Percentiles rank a stretch among this genome's conserved stretches.
phyloP scores from a whole-genome alignment of 805 yeast species.

The Kodamaea lidongshanica region DNA sequence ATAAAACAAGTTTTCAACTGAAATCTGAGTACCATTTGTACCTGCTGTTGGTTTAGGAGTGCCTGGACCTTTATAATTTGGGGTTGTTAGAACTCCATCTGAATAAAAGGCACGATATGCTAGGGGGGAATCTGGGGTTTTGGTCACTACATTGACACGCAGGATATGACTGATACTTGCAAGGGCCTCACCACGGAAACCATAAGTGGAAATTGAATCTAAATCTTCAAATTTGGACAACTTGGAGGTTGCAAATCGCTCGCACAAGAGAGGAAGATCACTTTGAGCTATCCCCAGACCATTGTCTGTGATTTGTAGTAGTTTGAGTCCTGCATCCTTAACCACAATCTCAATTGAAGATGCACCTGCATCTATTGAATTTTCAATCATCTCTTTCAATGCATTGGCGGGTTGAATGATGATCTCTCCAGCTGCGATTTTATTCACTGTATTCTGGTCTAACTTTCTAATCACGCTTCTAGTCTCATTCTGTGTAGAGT shows the following conservation, averaged over 20 bases:
- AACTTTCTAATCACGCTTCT: slow-evolving; percentile 32
- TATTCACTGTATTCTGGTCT: slow-evolving; percentile 69
- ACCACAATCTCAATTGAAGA: slow-evolving; percentile 68
- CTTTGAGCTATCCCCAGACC: slow-evolving; percentile 74
- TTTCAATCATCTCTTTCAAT: slow-evolving; percentile 85
- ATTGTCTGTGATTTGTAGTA: slow-evolving; percentile 83
- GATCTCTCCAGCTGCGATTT: slow-evolving; percentile 96
- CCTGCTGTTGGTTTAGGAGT: slow-evolving; percentile 77
- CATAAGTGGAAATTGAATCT: slow-evolving; percentile 66
- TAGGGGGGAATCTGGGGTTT: slow-evolving; percentile 49
- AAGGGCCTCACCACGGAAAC: slow-evolving; percentile 94
- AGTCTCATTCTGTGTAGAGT: neutral
- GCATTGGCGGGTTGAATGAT: slow-evolving; percentile 93
- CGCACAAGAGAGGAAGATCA: slow-evolving; percentile 77
- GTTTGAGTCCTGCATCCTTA: slow-evolving; percentile 89
- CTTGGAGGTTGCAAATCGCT: slow-evolving; percentile 90
- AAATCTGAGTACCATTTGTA: slow-evolving; percentile 73
- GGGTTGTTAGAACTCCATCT: slow-evolving; percentile 55
- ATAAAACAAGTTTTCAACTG: slow-evolving; percentile 84
- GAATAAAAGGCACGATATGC: slow-evolving; percentile 69
- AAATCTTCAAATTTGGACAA: slow-evolving; percentile 70
- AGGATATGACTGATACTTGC: slow-evolving; percentile 92
- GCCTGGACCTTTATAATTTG: slow-evolving; percentile 33
- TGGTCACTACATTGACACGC: slow-evolving; percentile 73
- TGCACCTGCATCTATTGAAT: slow-evolving; percentile 81